Percentiles rank a stretch among this genome's conserved stretches.
phyloP scores from a whole-genome alignment of 345 rosid genomes.

The Geranium brycei region DNA sequence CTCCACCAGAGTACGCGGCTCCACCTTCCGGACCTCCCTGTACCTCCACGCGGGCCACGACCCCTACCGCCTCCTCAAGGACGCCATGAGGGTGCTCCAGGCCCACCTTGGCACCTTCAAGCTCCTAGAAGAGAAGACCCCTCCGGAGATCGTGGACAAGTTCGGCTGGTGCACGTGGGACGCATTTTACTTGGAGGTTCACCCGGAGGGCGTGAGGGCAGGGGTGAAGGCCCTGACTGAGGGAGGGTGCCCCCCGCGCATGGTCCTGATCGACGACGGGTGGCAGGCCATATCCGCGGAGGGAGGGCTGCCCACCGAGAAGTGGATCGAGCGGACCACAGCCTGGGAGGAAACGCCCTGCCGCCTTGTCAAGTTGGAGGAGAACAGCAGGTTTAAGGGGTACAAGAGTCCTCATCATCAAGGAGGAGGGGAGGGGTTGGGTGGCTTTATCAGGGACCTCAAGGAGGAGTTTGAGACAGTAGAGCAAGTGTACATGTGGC shows the following conservation, averaged over 20 bases:
- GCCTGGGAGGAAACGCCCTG: constrained; percentile 99
- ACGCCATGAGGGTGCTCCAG: constrained; percentile 27
- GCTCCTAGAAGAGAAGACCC: constrained; percentile 30
- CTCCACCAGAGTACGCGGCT: constrained; percentile 17
- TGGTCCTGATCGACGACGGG: constrained; percentile 38
- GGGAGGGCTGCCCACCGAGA: constrained; percentile 53
- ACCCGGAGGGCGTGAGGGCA: constrained; percentile 27
- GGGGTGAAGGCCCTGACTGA: constrained; percentile 26
- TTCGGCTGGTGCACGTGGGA: constrained; percentile 58
- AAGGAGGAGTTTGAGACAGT: constrained; percentile 65
- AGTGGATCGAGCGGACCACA: constrained; percentile 53
- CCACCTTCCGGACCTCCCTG: constrained; percentile 15
- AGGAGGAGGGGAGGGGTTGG: constrained; percentile 43
- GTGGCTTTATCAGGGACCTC: constrained; percentile 62
- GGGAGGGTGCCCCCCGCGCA: constrained; percentile 34
- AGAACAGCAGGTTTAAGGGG: constrained; percentile 71
- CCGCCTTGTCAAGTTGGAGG: constrained; percentile 62
- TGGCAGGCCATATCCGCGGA: constrained; percentile 41
- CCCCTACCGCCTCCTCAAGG: constrained; percentile 24
- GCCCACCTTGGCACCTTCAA: constrained; percentile 27
- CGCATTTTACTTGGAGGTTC: constrained; percentile 32
- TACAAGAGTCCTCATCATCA: too few relatives aligned
- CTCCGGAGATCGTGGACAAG: constrained; percentile 34
- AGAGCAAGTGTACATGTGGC: constrained; percentile 88
- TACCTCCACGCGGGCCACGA: constrained; percentile 26